A percentile compares a stretch with the other conserved stretches of the same genome.
These are phyloP conservation scores for Ilex paraguariensis DNA, from an alignment of 305 asterid species.

Conservation along the genomic window DNA sequence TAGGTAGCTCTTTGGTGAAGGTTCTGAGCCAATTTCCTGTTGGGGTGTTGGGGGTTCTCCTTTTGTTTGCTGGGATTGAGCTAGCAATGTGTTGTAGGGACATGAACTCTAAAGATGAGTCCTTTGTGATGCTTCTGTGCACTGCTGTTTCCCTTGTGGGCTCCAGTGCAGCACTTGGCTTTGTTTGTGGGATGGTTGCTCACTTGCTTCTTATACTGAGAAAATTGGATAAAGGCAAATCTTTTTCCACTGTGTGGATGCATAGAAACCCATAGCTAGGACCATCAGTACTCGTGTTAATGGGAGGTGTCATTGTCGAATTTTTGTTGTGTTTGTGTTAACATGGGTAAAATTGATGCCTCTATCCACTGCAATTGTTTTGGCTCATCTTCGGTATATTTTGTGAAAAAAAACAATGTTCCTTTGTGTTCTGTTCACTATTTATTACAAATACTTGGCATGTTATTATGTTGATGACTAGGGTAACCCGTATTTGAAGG, in stretches of 20 bases:
- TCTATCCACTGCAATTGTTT: no score
- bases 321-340: no score
- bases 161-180: slow-evolving; percentile 75
- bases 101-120: slow-evolving; percentile 54
- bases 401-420: no score
- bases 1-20: slow-evolving; percentile 62
- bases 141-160: slow-evolving; percentile 65
- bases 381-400: no score
- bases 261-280: no score
- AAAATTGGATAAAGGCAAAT: slow-evolving; percentile 16
- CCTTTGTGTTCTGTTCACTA: no score
- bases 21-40: slow-evolving; percentile 64
- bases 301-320: no score
- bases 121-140: slow-evolving; percentile 64
- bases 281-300: no score
- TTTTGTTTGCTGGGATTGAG: slow-evolving; percentile 80
- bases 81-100: slow-evolving; percentile 67
- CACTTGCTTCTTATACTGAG: slow-evolving; percentile 49
- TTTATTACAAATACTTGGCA: no score
- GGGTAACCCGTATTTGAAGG: no score
- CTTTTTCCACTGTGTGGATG: slow-evolving; percentile 16
- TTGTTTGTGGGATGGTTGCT: slow-evolving; percentile 60
- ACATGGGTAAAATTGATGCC: no score
- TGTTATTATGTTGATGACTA: no score
- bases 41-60: slow-evolving; percentile 63